Evolutionary conservation across 2,329 filamentous ascomycete genomes (phyloP).

Genomic region (Claviceps citrina): DNA sequence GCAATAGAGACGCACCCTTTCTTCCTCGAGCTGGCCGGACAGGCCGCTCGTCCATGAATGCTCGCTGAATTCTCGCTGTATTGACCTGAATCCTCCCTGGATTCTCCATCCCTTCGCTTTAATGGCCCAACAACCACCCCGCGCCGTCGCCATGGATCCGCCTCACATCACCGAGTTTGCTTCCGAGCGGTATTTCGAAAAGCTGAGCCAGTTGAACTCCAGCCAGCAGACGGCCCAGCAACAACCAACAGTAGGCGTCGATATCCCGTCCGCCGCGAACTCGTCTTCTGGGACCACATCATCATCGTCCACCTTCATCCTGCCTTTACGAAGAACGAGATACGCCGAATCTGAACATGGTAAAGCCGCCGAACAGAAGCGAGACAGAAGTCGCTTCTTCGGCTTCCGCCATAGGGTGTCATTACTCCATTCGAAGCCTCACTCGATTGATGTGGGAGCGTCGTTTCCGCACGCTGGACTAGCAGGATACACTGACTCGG

Average conservation of each 20-base stretch:
- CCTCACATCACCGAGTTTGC: constrained; percentile 51
- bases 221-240: constrained; percentile 26
- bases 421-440: constrained; percentile 20
- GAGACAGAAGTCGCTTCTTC: constrained; percentile 28
- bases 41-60: constrained; percentile 10
- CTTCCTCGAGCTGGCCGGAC: constrained; percentile 15
- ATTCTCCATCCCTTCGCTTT: background rate
- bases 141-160: constrained; percentile 37
- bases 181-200: constrained; percentile 48
- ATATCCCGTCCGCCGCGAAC: constrained; percentile 3
- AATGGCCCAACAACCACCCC: constrained; percentile 20
- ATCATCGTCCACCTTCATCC: constrained; percentile 31
- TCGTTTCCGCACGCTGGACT: constrained; percentile 4
- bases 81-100: constrained; percentile 2
- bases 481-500: constrained; percentile 15
- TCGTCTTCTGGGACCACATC: constrained; percentile 11
- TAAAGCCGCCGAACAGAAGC: constrained; percentile 20
- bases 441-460: constrained; percentile 9
- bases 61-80: too few species aligned
- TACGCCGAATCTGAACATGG: constrained; percentile 16
- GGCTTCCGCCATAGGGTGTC: constrained; percentile 25
- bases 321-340: constrained; percentile 31
- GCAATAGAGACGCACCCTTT: constrained; percentile 19
- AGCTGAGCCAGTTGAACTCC: constrained; percentile 40
- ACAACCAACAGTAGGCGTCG: constrained; percentile 16